Conservation (phyloP, 2,329 filamentous ascomycete species). For the Pseudogymnoascus sp. region DNA sequence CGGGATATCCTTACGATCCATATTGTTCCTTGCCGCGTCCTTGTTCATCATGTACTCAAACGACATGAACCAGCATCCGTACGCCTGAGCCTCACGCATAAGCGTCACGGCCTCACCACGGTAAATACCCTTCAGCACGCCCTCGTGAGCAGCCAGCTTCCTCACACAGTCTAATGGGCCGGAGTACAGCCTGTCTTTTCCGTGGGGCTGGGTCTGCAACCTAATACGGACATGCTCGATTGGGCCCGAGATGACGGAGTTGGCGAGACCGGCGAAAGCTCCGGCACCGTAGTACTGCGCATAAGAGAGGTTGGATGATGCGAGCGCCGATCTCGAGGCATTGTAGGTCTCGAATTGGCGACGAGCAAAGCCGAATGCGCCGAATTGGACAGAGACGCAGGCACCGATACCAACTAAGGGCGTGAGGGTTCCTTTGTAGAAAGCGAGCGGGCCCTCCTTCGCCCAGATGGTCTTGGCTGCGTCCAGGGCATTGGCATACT, state of each 20-base stretch:
- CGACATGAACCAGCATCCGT: constrained; percentile 88
- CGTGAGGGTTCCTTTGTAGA: constrained; percentile 97
- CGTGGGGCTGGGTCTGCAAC: constrained; percentile 92
- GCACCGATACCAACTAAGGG: constrained; percentile 93
- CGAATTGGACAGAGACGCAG: constrained; percentile 97
- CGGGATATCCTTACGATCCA: constrained; percentile 69
- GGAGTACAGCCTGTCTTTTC: constrained; percentile 64
- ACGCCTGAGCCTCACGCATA: constrained; percentile 83
- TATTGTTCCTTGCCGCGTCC: constrained; percentile 69
- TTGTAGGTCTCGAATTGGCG: constrained; percentile 77
- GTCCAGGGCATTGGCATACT: constrained; percentile 72
- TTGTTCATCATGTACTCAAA: constrained; percentile 96
- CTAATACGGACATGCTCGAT: constrained; percentile 97
- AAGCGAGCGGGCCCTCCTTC: constrained; percentile 80
- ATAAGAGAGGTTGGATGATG: constrained; percentile 55
- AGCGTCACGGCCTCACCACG: constrained; percentile 81
- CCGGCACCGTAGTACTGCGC: constrained; percentile 83
- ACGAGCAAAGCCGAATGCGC: constrained; percentile 87
- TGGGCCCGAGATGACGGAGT: constrained; percentile 77
- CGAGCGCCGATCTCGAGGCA: constrained; percentile 32
- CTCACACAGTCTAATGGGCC: constrained; percentile 87
- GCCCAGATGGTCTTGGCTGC: constrained; percentile 78
- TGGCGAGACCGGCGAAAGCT: constrained; percentile 86
- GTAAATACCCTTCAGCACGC: constrained; percentile 68
- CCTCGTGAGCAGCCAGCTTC: constrained; percentile 63